Conservation (phyloP, 345 rosid species). For the Adansonia digitata region DNA sequence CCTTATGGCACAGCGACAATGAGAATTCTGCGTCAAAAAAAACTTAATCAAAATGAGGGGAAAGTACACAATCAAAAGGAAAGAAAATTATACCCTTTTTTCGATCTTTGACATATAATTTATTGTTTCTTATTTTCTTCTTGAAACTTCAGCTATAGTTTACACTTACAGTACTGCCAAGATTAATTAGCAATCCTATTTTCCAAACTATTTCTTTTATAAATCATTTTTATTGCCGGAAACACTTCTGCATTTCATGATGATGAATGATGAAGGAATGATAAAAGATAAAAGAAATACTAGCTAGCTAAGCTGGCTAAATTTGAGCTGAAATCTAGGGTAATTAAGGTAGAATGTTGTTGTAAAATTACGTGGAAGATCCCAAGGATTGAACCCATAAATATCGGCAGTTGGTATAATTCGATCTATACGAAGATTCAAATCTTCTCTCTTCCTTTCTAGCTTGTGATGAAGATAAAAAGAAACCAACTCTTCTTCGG, state of each 20-base stretch:
- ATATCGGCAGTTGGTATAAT: constrained; percentile 47
- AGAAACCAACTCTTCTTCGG: constrained; percentile 46
- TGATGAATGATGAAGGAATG: background rate
- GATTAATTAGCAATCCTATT: too few species aligned
- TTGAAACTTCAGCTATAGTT: background rate
- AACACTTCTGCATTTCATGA: background rate
- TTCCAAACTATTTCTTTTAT: too few species aligned
- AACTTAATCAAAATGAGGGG: background rate
- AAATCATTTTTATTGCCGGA: background rate
- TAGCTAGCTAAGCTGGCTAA: background rate
- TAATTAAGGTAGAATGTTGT: too few species aligned
- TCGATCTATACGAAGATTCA: constrained; percentile 28
- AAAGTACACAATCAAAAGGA: background rate
- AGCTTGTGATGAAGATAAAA: constrained; percentile 43
- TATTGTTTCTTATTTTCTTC: background rate
- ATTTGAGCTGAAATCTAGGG: too few species aligned
- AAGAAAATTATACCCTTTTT: background rate
- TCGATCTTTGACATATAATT: too few species aligned
- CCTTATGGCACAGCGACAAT: constrained; percentile 17
- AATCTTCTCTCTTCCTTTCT: constrained; percentile 23
- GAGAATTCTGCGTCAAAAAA: constrained; percentile 21
- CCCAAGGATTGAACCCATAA: constrained; percentile 37
- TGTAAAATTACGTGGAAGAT: constrained; percentile 39
- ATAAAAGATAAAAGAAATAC: background rate
- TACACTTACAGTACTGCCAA: background rate